phyloP scores from a whole-genome alignment of 139 green algal genomes.

The Micractinium sp. region DNA sequence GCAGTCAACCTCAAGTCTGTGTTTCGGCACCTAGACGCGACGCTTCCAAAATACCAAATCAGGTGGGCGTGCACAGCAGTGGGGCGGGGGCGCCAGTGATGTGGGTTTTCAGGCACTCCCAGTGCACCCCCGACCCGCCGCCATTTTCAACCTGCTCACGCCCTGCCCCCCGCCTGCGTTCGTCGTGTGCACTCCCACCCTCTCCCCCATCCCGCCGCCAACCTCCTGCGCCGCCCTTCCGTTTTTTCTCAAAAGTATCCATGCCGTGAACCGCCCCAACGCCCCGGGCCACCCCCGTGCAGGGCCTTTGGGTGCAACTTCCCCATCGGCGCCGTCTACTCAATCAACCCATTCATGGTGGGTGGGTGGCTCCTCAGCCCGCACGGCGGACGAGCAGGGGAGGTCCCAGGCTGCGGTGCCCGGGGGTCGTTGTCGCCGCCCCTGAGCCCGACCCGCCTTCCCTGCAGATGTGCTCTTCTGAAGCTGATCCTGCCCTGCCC shows the following conservation, averaged over 20 bases:
- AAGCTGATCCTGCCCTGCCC: not conserved
- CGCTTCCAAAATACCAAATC: conserved; percentile 55
- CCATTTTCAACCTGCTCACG: too few relatives aligned
- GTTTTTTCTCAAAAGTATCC: not conserved
- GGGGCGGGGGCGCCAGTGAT: too few relatives aligned
- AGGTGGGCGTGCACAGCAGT: not conserved
- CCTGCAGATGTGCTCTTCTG: too few relatives aligned
- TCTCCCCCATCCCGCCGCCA: too few relatives aligned
- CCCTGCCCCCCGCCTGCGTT: too few relatives aligned
- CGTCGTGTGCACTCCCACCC: not conserved
- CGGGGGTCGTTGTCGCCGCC: not conserved
- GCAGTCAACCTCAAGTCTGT: conserved; percentile 63
- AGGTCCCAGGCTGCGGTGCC: conserved; percentile 39
- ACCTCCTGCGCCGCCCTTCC: too few relatives aligned
- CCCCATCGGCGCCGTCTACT: conserved; percentile 63
- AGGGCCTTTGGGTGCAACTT: conserved; percentile 60
- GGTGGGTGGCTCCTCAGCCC: conserved; percentile 33
- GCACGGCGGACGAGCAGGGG: too few relatives aligned
- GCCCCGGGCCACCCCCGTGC: not conserved
- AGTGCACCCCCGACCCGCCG: too few relatives aligned
- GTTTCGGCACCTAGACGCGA: conserved; percentile 70
- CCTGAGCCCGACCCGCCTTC: too few relatives aligned
- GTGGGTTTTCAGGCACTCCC: too few relatives aligned
- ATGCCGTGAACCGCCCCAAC: not conserved
- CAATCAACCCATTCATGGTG: conserved; percentile 63